Evolutionary conservation across 2,329 filamentous ascomycete genomes (phyloP).

Genomic region (Pseudopithomyces maydicus): DNA sequence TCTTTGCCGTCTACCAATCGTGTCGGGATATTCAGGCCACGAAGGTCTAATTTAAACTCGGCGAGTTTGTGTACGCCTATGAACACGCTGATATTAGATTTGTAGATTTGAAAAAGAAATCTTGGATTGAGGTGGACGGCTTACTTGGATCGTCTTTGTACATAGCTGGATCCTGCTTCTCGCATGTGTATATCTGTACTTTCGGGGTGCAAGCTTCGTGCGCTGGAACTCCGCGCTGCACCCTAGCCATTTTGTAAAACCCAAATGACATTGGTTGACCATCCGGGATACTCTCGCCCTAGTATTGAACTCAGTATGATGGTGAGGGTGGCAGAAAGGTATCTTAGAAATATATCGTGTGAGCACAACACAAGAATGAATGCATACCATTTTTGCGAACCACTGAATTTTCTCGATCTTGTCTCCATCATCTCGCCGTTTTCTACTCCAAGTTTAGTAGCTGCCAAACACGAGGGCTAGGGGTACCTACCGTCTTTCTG

Average conservation of each 20-base stretch:
- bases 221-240: background rate
- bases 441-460: background rate
- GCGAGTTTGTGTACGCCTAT: slow-evolving; percentile 1
- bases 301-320: background rate
- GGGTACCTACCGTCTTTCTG: background rate
- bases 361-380: background rate
- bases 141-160: background rate
- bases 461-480: background rate
- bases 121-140: background rate
- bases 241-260: background rate
- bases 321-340: background rate
- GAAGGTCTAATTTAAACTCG: background rate
- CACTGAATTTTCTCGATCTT: slow-evolving; percentile 4
- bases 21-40: background rate
- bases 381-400: slow-evolving; percentile 1
- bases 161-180: background rate
- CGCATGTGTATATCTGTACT: slow-evolving; percentile 1
- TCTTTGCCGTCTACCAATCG: background rate
- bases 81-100: no score
- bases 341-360: background rate
- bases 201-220: background rate
- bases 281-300: slow-evolving; percentile 1
- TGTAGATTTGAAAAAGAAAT: background rate
- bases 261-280: background rate
- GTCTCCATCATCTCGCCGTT: background rate